Conservation (phyloP, 2,329 filamentous ascomycete species). For the Aureobasidium lini region DNA sequence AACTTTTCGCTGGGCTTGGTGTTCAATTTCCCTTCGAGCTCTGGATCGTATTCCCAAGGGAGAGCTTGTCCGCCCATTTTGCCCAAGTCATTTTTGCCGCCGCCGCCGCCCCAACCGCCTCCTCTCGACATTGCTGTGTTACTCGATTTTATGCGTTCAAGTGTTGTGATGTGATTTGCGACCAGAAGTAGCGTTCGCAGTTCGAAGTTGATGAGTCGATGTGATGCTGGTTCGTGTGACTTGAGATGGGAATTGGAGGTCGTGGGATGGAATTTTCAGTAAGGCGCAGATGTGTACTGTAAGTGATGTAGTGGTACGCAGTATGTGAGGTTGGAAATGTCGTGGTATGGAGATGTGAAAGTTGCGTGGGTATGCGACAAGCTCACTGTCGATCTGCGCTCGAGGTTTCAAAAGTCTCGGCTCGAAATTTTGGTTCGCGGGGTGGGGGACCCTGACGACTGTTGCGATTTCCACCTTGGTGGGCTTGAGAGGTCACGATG, state of each 20-base stretch:
- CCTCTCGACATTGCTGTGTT: slow-evolving; percentile 23
- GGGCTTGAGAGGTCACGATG: not conserved
- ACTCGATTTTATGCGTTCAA: not conserved
- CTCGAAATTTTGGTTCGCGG: slow-evolving; percentile 8
- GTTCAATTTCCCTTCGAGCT: slow-evolving; percentile 25
- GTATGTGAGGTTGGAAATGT: not conserved
- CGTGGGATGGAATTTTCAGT: not conserved
- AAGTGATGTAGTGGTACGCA: not conserved
- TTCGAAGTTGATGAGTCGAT: not conserved
- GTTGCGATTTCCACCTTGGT: not conserved
- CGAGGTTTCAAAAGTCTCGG: not conserved
- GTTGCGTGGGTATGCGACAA: not conserved
- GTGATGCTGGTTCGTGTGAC: not conserved
- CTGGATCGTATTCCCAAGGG: slow-evolving; percentile 35
- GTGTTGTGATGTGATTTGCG: not conserved
- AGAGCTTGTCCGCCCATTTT: slow-evolving; percentile 37
- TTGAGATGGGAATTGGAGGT: not conserved
- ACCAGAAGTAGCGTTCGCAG: not conserved
- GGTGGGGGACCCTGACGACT: slow-evolving; percentile 2
- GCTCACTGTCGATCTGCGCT: not conserved
- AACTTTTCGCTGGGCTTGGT: slow-evolving; percentile 34
- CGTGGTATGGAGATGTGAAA: not conserved
- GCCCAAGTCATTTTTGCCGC: slow-evolving; percentile 28
- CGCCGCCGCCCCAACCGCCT: slow-evolving; percentile 26
- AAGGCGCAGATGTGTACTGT: not conserved